Evolutionary conservation across 2,329 filamentous ascomycete species (phyloP).

Genomic region (Metarhizium robertsii): DNA sequence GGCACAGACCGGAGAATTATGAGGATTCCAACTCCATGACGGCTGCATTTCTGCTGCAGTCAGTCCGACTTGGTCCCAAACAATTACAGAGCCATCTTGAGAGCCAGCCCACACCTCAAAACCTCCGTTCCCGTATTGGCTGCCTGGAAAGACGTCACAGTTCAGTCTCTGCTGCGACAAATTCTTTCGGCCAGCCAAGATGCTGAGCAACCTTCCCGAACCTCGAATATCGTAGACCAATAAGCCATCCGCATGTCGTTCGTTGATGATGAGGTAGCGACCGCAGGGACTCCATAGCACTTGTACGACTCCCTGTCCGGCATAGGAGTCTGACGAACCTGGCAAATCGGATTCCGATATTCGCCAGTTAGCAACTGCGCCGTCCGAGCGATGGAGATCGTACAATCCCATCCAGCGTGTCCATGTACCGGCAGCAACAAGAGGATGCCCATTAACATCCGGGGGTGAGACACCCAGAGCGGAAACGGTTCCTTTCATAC

Average conservation of each 20-base stretch:
- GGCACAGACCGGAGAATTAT: slow-evolving; percentile 38
- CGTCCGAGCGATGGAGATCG: slow-evolving; percentile 45
- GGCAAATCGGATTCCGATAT: slow-evolving; percentile 45
- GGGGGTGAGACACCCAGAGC: slow-evolving; percentile 39
- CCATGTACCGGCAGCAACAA: slow-evolving; percentile 55
- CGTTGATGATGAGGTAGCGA: slow-evolving; percentile 52
- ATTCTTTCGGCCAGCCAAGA: slow-evolving; percentile 39
- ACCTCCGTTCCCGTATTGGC: slow-evolving; percentile 22
- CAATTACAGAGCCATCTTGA: slow-evolving; percentile 41
- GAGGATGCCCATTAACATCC: slow-evolving; percentile 20
- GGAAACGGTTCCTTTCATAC: slow-evolving; percentile 54
- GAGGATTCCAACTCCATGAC: slow-evolving; percentile 41
- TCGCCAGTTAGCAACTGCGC: slow-evolving; percentile 49
- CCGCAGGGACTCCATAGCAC: slow-evolving; percentile 54
- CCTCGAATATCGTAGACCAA: slow-evolving; percentile 56
- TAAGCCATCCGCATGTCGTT: slow-evolving; percentile 45
- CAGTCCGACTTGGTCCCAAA: slow-evolving; percentile 49
- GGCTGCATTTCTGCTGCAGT: slow-evolving; percentile 32
- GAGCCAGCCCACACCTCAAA: slow-evolving; percentile 57
- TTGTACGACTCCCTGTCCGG: slow-evolving; percentile 55
- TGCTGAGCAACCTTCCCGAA: slow-evolving; percentile 45
- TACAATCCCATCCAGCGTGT: slow-evolving; percentile 54
- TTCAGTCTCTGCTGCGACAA: slow-evolving; percentile 46
- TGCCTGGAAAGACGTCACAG: slow-evolving; percentile 43
- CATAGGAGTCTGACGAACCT: slow-evolving; percentile 28